Base-by-base conservation (phyloP, 2,329 filamentous ascomycete species). In the Tolypocladium pustulatum region DNA sequence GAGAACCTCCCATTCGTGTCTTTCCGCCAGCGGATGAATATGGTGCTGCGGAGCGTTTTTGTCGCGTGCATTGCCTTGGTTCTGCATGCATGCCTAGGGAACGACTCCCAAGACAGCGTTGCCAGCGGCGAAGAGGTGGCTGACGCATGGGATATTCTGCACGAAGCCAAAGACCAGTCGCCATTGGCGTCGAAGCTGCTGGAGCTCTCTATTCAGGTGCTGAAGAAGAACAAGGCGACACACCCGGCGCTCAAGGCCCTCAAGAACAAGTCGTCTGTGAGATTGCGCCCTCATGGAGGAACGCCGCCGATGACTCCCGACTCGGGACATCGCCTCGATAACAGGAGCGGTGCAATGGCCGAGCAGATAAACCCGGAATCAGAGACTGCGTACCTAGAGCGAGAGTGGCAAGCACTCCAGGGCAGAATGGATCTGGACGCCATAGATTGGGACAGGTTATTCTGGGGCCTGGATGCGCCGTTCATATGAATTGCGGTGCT, bases 361-460 rank as follows among this genome's bases (percentile, higher is more conserved):
- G 58, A 49, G 30, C 59, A 54, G 54, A 46, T 37, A 32, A 60
- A 52, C 17, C 46, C 59, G 25, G 63, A 65, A 9, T 46, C 46
- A 3, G 59, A 62, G 8, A 55, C 59, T 30, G 59, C 63, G 17
- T 63, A 63, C 17, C 61, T 69, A 7, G 69, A 69, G 32, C 63
- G 65, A 49, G 64, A 65, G 51, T 65, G 67, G 64, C 64, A 65
- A 10, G 62, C 63, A 41, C 57, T 71, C 1, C 68, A 68, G 32
- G 64, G 65, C 0, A 65, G 65, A 22, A 68, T 70, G 65, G 66
- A 71, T n/a, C 55, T 73, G 27, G 69, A 73, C 51, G 64, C 64
- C 7, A 69, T 73, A 61, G 70, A 73, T 54, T 73, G 71, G 69
- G 70, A 73, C 43, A 66, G 65, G 51, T 57, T 73, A 17, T 66